A percentile compares a stretch with the other conserved stretches of the same genome.
These are phyloP conservation scores for Babesia bigemina DNA, from an alignment of 169 alveolate species.

Conservation along the genomic window DNA sequence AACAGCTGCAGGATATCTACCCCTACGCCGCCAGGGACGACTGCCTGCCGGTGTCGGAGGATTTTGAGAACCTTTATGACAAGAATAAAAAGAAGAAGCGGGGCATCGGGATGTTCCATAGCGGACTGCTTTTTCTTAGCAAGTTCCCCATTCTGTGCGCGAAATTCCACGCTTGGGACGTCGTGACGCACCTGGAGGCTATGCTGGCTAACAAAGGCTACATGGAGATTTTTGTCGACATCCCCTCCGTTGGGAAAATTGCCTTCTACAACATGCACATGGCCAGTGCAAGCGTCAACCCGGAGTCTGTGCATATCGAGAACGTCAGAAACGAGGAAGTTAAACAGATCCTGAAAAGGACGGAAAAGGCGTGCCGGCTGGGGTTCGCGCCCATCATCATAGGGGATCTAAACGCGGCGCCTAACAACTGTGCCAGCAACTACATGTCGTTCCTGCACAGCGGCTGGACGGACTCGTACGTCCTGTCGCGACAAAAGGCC, in stretches of 20 bases:
- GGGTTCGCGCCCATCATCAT: slow-evolving; percentile 87
- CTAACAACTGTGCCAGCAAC: slow-evolving; percentile 85
- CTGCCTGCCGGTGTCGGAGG: slow-evolving; percentile 29
- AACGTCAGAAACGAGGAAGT: slow-evolving; percentile 84
- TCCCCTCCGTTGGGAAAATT: slow-evolving; percentile 82
- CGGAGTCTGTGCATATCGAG: slow-evolving; percentile 85
- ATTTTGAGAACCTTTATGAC: slow-evolving; percentile 38
- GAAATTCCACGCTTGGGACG: slow-evolving; percentile 82
- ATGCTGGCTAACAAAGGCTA: slow-evolving; percentile 86
- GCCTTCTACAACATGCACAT: slow-evolving; percentile 85
- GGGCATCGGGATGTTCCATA: slow-evolving; percentile 79
- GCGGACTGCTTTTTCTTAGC: slow-evolving; percentile 87
- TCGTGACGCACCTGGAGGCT: slow-evolving; percentile 85
- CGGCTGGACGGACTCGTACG: slow-evolving; percentile 88
- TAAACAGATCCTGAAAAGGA: slow-evolving; percentile 80
- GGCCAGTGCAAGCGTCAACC: slow-evolving; percentile 89
- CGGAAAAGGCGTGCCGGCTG: slow-evolving; percentile 79
- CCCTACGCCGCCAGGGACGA: slow-evolving; percentile 72
- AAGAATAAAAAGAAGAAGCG: slow-evolving; percentile 7
- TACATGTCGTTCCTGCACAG: slow-evolving; percentile 82
- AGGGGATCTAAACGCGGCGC: slow-evolving; percentile 90
- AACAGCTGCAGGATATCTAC: slow-evolving; percentile 73
- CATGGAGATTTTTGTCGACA: slow-evolving; percentile 83
- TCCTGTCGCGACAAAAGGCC: slow-evolving; percentile 27
- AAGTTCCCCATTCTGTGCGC: slow-evolving; percentile 85